A percentile compares a stretch with the other conserved stretches of the same genome.
These are phyloP conservation scores for Coemansia sp. DNA, from an alignment of 192 early-diverging fungal genomes.

Conservation along the genomic window DNA sequence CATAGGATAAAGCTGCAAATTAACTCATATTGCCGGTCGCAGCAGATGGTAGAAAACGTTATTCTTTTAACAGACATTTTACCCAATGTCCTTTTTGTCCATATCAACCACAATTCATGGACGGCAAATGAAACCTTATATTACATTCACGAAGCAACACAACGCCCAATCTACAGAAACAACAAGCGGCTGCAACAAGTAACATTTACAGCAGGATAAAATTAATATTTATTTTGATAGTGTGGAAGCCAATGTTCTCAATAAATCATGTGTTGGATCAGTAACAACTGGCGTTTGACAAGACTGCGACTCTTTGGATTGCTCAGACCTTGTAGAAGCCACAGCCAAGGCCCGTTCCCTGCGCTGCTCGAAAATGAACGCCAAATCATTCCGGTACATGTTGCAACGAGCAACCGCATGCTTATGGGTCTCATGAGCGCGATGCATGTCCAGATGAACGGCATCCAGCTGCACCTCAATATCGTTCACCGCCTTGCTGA, in stretches of 20 bases:
- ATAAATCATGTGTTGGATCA: slow-evolving; percentile 25
- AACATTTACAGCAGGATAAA: too few relatives aligned
- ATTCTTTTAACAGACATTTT: too few relatives aligned
- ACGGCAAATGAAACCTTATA: too few relatives aligned
- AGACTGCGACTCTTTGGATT: background rate
- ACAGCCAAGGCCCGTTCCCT: slow-evolving; percentile 20
- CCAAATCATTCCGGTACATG: slow-evolving; percentile 1
- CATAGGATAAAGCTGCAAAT: too few relatives aligned
- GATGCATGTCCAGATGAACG: slow-evolving; percentile 41
- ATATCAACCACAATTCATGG: too few relatives aligned
- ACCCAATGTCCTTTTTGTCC: too few relatives aligned
- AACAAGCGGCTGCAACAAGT: too few relatives aligned
- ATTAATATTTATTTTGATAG: background rate
- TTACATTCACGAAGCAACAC: too few relatives aligned
- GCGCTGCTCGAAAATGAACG: slow-evolving; percentile 37
- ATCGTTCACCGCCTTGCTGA: slow-evolving; percentile 23
- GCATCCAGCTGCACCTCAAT: slow-evolving; percentile 44
- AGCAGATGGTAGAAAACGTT: too few relatives aligned
- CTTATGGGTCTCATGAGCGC: slow-evolving; percentile 13
- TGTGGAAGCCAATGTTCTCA: slow-evolving; percentile 32
- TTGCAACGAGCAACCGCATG: slow-evolving; percentile 6
- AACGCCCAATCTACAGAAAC: too few relatives aligned
- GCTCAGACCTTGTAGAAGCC: background rate
- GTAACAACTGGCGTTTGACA: background rate
- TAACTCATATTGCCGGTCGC: too few relatives aligned